Conservation (phyloP, 345 rosid species). For the Chamaenerion angustifolium region DNA sequence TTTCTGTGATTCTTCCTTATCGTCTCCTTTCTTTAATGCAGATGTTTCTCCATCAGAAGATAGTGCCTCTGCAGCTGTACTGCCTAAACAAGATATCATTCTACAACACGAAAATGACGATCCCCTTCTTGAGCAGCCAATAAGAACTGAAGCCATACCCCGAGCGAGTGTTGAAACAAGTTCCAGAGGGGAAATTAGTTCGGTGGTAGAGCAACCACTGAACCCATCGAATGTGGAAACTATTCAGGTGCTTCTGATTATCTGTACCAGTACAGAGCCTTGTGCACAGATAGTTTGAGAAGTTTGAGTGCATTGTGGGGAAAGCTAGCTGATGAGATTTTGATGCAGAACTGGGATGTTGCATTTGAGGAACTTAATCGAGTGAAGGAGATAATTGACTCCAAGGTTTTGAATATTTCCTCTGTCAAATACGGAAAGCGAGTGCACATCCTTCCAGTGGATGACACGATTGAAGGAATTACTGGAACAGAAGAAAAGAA, state of each 20-base stretch:
- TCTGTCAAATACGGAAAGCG: too few species aligned
- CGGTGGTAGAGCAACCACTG: neutral
- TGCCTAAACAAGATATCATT: constrained; percentile 7
- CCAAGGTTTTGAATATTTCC: constrained; percentile 37
- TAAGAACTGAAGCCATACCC: too few species aligned
- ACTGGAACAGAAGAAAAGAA: too few species aligned
- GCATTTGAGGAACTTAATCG: constrained; percentile 91
- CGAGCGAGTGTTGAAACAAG: too few species aligned
- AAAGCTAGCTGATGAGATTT: constrained; percentile 85
- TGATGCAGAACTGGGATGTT: constrained; percentile 95
- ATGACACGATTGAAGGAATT: too few species aligned
- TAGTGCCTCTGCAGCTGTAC: constrained; percentile 9
- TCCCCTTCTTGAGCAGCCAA: too few species aligned
- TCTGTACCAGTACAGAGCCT: constrained; percentile 75
- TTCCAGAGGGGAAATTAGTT: neutral
- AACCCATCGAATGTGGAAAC: constrained; percentile 74
- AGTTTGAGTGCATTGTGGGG: constrained; percentile 91
- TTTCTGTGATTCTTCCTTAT: neutral
- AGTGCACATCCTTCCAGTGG: too few species aligned
- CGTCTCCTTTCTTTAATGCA: constrained; percentile 17
- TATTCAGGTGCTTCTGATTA: constrained; percentile 98
- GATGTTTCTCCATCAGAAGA: constrained; percentile 19
- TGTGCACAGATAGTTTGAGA: constrained; percentile 80
- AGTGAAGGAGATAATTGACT: constrained; percentile 80
- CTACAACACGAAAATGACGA: too few species aligned